Evolutionary conservation across 768 basidiomycete genomes (phyloP).

Genomic region (Termitomyces sp.): DNA sequence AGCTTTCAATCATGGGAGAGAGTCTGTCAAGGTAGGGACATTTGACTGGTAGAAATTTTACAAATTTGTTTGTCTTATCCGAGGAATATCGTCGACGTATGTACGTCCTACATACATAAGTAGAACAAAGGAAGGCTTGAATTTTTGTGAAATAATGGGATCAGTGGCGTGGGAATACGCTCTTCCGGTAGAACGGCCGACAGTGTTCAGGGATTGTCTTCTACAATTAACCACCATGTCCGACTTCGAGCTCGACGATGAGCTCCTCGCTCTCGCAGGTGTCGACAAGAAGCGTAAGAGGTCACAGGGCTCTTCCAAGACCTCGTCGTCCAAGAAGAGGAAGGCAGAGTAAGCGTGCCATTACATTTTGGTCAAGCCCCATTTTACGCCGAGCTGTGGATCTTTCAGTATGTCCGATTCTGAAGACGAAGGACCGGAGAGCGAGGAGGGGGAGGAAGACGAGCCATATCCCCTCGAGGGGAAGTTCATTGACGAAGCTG

Average conservation of each 20-base stretch:
- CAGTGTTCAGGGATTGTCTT: not conserved
- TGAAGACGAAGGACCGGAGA: slow-evolving; percentile 58
- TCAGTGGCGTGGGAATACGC: slow-evolving; percentile 7
- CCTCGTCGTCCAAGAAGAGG: slow-evolving; percentile 57
- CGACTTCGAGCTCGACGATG: slow-evolving; percentile 56
- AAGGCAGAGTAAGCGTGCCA: slow-evolving; percentile 61
- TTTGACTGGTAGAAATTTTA: no score
- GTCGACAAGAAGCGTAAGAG: slow-evolving; percentile 66
- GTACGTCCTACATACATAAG: no score
- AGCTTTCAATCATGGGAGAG: no score
- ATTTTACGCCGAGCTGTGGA: slow-evolving; percentile 13
- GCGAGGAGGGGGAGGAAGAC: slow-evolving; percentile 50
- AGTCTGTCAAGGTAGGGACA: no score
- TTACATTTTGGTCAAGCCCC: slow-evolving; percentile 8
- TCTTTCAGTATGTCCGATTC: slow-evolving; percentile 38
- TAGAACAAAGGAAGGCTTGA: no score
- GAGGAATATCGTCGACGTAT: no score
- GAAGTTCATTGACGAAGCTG: slow-evolving; percentile 82
- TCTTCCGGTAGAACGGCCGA: not conserved
- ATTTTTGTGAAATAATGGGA: not conserved
- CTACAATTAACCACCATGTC: slow-evolving; percentile 32
- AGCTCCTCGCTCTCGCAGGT: slow-evolving; percentile 79
- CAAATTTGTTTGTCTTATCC: no score
- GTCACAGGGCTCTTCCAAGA: slow-evolving; percentile 40
- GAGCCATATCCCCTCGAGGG: slow-evolving; percentile 91